Conservation (phyloP, 768 basidiomycete genomes). For the Panus rudis region DNA sequence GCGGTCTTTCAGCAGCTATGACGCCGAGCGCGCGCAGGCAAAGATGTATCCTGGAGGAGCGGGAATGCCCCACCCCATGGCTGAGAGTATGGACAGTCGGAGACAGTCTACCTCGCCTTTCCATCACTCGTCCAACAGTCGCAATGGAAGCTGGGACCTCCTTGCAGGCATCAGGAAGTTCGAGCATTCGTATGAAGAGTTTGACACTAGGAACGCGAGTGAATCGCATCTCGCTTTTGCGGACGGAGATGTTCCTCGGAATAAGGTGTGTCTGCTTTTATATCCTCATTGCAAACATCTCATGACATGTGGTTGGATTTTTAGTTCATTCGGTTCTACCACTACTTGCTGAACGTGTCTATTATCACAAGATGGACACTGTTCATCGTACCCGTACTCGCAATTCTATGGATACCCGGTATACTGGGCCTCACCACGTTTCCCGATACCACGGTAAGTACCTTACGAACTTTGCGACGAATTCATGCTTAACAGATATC, state of each 20-base stretch:
- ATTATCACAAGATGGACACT: conserved; percentile 76
- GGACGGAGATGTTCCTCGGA: conserved; percentile 55
- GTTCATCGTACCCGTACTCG: conserved; percentile 70
- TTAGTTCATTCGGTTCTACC: conserved; percentile 57
- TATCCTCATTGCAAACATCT: not conserved
- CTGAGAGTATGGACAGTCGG: conserved; percentile 1
- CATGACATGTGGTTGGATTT: not conserved
- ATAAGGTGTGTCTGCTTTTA: conserved; percentile 34
- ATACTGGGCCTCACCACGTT: conserved; percentile 55
- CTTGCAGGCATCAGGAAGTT: conserved; percentile 42
- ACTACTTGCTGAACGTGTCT: conserved; percentile 68
- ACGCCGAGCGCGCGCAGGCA: conserved; percentile 16
- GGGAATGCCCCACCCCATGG: not conserved
- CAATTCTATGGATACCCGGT: conserved; percentile 64
- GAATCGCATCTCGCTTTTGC: conserved; percentile 48
- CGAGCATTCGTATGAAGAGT: conserved; percentile 51
- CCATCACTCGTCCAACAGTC: conserved; percentile 8
- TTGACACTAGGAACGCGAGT: conserved; percentile 47
- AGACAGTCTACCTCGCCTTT: not conserved
- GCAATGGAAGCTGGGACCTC: conserved; percentile 42
- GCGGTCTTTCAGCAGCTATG: conserved; percentile 14
- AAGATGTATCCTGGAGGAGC: conserved; percentile 8
- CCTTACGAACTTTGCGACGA: conserved; percentile 2
- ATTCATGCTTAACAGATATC: conserved; percentile 16
- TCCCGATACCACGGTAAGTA: conserved; percentile 44